These are phyloP conservation scores for Rubroshorea leprosula DNA, from an alignment of 345 rosid genomes.

Conservation along the genomic window DNA sequence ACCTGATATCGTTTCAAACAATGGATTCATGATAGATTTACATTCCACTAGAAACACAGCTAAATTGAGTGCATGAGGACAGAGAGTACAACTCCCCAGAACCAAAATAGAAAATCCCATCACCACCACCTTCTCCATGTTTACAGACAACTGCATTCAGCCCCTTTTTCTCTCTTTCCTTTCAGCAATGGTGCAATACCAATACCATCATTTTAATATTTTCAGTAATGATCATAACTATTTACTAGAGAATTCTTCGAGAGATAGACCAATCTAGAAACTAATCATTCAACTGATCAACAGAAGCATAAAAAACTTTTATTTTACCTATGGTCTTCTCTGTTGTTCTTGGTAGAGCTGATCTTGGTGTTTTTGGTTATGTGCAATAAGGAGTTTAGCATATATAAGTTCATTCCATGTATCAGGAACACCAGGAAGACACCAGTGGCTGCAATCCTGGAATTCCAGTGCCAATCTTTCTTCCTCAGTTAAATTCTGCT, in stretches of 20 bases:
- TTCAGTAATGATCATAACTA: background rate
- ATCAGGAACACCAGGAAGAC: conserved; percentile 57
- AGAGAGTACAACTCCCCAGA: too few species aligned
- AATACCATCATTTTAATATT: background rate
- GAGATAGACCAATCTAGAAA: background rate
- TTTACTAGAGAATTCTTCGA: background rate
- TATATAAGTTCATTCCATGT: conserved; percentile 45
- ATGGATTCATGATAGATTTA: background rate
- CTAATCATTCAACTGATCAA: background rate
- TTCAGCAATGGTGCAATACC: too few species aligned
- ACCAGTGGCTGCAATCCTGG: conserved; percentile 57
- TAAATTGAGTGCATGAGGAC: background rate
- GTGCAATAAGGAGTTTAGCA: conserved; percentile 23
- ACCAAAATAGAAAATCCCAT: background rate
- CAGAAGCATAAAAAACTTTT: background rate
- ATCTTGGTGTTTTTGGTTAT: conserved; percentile 9
- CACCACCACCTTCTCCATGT: background rate
- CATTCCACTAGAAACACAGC: background rate
- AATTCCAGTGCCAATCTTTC: conserved; percentile 21
- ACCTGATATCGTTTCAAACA: background rate
- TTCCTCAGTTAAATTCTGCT: conserved; percentile 20
- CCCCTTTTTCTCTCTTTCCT: background rate
- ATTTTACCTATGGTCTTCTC: conserved; percentile 15
- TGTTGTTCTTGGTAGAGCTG: conserved; percentile 5
- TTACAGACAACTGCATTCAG: background rate